phyloP scores from a whole-genome alignment of 176 grass and related monocot species.

The Puya raimondii region DNA sequence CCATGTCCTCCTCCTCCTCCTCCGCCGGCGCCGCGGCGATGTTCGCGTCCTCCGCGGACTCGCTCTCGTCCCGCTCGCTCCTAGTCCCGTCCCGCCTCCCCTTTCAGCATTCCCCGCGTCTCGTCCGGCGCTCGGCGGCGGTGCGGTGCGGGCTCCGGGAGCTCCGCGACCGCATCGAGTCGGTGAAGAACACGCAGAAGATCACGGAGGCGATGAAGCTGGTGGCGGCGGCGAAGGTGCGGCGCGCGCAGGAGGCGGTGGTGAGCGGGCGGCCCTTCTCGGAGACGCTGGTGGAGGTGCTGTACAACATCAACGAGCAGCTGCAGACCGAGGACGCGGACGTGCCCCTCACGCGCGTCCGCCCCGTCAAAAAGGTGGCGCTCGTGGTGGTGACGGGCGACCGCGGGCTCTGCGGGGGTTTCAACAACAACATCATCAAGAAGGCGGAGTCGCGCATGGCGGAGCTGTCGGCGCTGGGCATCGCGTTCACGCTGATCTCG shows the following conservation, averaged over 20 bases:
- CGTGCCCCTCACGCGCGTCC: slow-evolving; percentile 50
- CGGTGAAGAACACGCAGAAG: slow-evolving; percentile 82
- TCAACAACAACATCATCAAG: slow-evolving; percentile 89
- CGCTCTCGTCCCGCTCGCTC: neutral
- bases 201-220: slow-evolving; percentile 97
- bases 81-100: neutral
- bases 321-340: slow-evolving; percentile 79
- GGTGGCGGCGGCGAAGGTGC: slow-evolving; percentile 76
- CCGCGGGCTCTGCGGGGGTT: slow-evolving; percentile 68
- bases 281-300: slow-evolving; percentile 67
- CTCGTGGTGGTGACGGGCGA: slow-evolving; percentile 80
- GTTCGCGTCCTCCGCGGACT: slow-evolving; percentile 14
- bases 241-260: slow-evolving; percentile 79
- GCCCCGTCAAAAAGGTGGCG: slow-evolving; percentile 59
- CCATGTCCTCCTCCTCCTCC: slow-evolving; percentile 51
- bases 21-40: slow-evolving; percentile 31
- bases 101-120: neutral
- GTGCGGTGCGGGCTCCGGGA: slow-evolving; percentile 57
- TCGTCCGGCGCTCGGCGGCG: slow-evolving; percentile 2
- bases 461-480: slow-evolving; percentile 46
- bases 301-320: slow-evolving; percentile 93
- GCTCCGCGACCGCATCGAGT: slow-evolving; percentile 62
- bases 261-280: slow-evolving; percentile 80
- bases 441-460: slow-evolving; percentile 66
- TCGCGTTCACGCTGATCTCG: slow-evolving; percentile 56